Conservation (phyloP, 495 filamentous ascomycete species). For the Penicillium cosmopolitanum region DNA sequence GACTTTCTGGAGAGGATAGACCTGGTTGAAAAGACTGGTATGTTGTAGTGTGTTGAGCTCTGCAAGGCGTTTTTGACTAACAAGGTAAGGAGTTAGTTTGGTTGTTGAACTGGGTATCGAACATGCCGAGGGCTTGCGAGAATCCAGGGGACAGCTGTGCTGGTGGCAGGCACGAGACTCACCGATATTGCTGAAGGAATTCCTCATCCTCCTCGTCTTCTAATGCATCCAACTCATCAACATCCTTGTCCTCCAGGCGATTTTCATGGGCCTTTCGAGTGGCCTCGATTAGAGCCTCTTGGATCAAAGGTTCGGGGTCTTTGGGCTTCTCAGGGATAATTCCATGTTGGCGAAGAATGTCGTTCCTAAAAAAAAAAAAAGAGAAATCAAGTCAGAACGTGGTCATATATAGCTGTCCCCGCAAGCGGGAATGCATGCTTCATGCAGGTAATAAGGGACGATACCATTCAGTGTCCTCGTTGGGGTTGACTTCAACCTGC, state of each 20-base stretch:
- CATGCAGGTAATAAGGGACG: conserved; percentile 11
- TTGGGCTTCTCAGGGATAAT: conserved; percentile 96
- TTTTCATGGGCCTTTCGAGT: conserved; percentile 83
- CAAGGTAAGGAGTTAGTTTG: conserved; percentile 21
- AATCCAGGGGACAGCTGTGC: neutral
- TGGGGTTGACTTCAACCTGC: conserved; percentile 91
- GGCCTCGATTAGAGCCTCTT: conserved; percentile 89
- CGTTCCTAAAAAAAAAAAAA: conserved; percentile 70
- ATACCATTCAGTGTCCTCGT: conserved; percentile 98
- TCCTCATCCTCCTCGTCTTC: conserved; percentile 94
- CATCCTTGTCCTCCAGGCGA: conserved; percentile 86
- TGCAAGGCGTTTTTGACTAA: conserved; percentile 74
- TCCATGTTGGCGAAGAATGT: conserved; percentile 95
- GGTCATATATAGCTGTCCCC: conserved; percentile 14
- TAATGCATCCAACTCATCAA: conserved; percentile 90
- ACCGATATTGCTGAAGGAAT: conserved; percentile 86
- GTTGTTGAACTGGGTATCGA: neutral
- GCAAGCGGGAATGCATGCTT: conserved; percentile 17
- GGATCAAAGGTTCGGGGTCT: conserved; percentile 89
- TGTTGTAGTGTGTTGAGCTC: conserved; percentile 76
- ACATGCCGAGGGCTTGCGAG: neutral
- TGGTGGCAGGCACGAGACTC: neutral
- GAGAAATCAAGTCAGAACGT: conserved; percentile 11
- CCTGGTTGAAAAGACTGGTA: conserved; percentile 79
- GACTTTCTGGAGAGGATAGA: conserved; percentile 91